phyloP scores from a whole-genome alignment of 2,329 filamentous ascomycete genomes.

The Ophiocordyceps australis region DNA sequence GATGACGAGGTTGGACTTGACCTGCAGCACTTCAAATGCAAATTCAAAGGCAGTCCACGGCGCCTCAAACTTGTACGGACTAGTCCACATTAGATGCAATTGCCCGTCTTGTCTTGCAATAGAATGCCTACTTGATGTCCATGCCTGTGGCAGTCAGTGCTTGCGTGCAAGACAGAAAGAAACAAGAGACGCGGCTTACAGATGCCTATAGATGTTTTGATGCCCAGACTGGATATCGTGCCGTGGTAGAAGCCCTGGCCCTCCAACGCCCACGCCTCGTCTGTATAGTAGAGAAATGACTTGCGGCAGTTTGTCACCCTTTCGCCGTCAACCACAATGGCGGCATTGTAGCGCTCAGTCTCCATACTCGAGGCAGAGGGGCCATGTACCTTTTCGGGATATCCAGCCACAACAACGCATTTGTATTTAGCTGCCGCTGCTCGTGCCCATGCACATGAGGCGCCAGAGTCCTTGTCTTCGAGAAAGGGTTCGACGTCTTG shows the following conservation, averaged over 20 bases:
- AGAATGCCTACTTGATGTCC: slow-evolving; percentile 38
- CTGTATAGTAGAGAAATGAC: slow-evolving; percentile 36
- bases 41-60: slow-evolving; percentile 22
- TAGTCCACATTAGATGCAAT: slow-evolving; percentile 2
- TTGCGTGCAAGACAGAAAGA: neutral
- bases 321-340: slow-evolving; percentile 42
- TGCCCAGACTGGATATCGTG: slow-evolving; percentile 26
- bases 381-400: slow-evolving; percentile 49
- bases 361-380: slow-evolving; percentile 26
- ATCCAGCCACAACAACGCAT: slow-evolving; percentile 53
- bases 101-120: neutral
- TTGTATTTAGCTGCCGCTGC: slow-evolving; percentile 45
- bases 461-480: slow-evolving; percentile 46
- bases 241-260: slow-evolving; percentile 27
- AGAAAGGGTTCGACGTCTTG: slow-evolving; percentile 50
- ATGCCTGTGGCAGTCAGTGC: slow-evolving; percentile 15
- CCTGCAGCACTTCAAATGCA: slow-evolving; percentile 36
- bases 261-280: slow-evolving; percentile 44
- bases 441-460: slow-evolving; percentile 54
- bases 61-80: slow-evolving; percentile 18
- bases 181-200: slow-evolving; percentile 15
- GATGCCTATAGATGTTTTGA: slow-evolving; percentile 38
- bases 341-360: slow-evolving; percentile 36
- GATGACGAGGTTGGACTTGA: slow-evolving; percentile 42
- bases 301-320: slow-evolving; percentile 43